A percentile compares a stretch with the other conserved stretches of the same genome.
Conservation (phyloP, 352 stramenopile species). For the Globisporangium barbulae region DNA sequence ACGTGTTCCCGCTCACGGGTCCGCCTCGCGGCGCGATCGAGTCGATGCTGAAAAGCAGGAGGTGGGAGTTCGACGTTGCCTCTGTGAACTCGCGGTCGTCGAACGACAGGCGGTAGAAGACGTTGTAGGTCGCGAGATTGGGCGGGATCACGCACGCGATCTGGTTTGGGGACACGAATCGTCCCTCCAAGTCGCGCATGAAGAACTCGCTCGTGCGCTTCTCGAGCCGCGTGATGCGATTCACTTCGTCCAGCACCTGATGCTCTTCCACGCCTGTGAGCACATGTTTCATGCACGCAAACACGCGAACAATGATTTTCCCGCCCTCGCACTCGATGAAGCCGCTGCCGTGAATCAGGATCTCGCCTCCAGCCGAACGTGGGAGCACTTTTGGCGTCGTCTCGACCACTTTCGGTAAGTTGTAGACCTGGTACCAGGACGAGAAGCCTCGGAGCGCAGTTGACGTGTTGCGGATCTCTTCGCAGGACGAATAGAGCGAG, state of each 20-base stretch:
- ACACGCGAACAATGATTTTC: constrained; percentile 41
- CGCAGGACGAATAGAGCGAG: constrained; percentile 39
- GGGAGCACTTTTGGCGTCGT: constrained; percentile 51
- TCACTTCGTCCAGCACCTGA: constrained; percentile 30
- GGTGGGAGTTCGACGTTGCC: constrained; percentile 24
- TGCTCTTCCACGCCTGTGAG: constrained; percentile 29
- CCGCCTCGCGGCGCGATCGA: constrained; percentile 49
- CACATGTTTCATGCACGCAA: constrained; percentile 31
- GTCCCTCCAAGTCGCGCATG: constrained; percentile 36
- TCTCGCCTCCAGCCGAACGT: constrained; percentile 49
- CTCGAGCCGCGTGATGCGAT: constrained; percentile 26
- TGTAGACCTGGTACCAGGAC: constrained; percentile 44
- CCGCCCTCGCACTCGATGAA: constrained; percentile 40
- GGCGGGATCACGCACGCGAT: constrained; percentile 42
- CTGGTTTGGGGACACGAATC: constrained; percentile 34
- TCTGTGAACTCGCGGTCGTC: constrained; percentile 48
- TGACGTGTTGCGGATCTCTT: constrained; percentile 13
- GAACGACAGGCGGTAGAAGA: constrained; percentile 67
- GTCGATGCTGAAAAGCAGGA: constrained; percentile 58
- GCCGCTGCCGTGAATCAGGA: constrained; percentile 33
- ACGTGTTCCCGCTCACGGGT: constrained; percentile 69
- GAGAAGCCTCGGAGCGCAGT: background rate
- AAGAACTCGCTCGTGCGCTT: constrained; percentile 35
- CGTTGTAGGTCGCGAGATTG: constrained; percentile 49
- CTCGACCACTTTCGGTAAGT: constrained; percentile 32